Percentiles rank a stretch among this genome's conserved stretches.
Conservation (phyloP, 2,329 filamentous ascomycete species). For the Mollisia scopiformis region DNA sequence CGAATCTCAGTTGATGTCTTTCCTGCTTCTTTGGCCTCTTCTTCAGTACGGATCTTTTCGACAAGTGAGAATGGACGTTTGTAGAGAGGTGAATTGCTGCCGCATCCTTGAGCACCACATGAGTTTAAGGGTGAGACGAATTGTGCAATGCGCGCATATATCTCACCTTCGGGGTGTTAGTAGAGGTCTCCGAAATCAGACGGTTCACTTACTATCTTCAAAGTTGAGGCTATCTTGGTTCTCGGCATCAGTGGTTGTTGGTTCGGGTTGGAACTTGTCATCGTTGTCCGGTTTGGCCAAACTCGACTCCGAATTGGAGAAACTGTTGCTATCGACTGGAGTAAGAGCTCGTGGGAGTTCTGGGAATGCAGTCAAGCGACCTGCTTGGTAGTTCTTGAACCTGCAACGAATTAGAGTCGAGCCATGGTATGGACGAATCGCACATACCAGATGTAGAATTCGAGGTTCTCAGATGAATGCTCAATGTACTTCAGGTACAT, state of each 20-base stretch:
- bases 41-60: constrained; percentile 7
- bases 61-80: constrained; percentile 18
- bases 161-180: constrained; percentile 16
- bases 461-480: constrained; percentile 51
- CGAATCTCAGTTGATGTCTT: constrained; percentile 14
- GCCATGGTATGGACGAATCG: not conserved
- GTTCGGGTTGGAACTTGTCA: constrained; percentile 4
- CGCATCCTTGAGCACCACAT: constrained; percentile 14
- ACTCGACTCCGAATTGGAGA: constrained; percentile 10
- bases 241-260: constrained; percentile 4
- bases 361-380: constrained; percentile 23
- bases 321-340: constrained; percentile 10
- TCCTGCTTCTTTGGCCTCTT: constrained; percentile 6
- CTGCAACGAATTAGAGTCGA: constrained; percentile 29
- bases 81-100: constrained; percentile 13
- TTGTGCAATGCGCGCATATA: constrained; percentile 18
- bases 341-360: constrained; percentile 16
- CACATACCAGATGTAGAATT: constrained; percentile 52
- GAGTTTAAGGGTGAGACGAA: constrained; percentile 14
- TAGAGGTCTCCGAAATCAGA: not conserved
- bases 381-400: constrained; percentile 48
- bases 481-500: constrained; percentile 55
- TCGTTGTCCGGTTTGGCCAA: constrained; percentile 13
- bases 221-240: constrained; percentile 13
- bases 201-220: constrained; percentile 16